A percentile compares a stretch with the other conserved stretches of the same genome.
Evolutionary conservation across 1,284 basidiomycete species (phyloP).

Genomic region (Heimioporus retisporus): DNA sequence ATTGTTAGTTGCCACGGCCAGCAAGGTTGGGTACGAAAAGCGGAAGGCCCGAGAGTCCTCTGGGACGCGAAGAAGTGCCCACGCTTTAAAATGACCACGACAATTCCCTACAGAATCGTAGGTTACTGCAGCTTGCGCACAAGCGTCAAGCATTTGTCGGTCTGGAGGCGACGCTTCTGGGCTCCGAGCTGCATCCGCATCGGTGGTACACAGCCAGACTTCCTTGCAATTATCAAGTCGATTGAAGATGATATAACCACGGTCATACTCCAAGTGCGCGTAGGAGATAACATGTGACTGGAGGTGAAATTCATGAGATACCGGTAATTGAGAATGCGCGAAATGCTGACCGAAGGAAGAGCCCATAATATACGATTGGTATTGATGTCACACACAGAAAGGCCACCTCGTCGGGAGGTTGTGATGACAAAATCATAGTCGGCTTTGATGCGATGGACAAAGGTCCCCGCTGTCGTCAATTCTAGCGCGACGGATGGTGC

Average conservation of each 20-base stretch:
- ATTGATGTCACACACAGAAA: conserved; percentile 65
- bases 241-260: conserved; percentile 78
- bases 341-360: conserved; percentile 53
- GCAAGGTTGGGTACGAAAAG: conserved; percentile 72
- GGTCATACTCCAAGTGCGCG: conserved; percentile 81
- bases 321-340: neutral
- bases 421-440: conserved; percentile 72
- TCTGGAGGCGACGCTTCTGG: conserved; percentile 48
- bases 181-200: conserved; percentile 38
- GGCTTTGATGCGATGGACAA: conserved; percentile 78
- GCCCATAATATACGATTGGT: conserved; percentile 64
- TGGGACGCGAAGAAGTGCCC: conserved; percentile 62
- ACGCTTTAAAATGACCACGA: conserved; percentile 66
- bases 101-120: conserved; percentile 18
- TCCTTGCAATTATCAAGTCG: conserved; percentile 66
- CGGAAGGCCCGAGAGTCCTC: conserved; percentile 67
- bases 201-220: conserved; percentile 67
- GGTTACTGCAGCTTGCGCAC: conserved; percentile 21
- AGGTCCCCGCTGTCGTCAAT: conserved; percentile 45
- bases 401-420: conserved; percentile 62
- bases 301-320: conserved; percentile 17
- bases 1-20: conserved; percentile 55
- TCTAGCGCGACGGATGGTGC: conserved; percentile 50
- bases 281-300: conserved; percentile 64
- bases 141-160: conserved; percentile 44